Evolutionary conservation across 106 monocot species (phyloP).

Genomic region (Alisma plantagoaquatica): DNA sequence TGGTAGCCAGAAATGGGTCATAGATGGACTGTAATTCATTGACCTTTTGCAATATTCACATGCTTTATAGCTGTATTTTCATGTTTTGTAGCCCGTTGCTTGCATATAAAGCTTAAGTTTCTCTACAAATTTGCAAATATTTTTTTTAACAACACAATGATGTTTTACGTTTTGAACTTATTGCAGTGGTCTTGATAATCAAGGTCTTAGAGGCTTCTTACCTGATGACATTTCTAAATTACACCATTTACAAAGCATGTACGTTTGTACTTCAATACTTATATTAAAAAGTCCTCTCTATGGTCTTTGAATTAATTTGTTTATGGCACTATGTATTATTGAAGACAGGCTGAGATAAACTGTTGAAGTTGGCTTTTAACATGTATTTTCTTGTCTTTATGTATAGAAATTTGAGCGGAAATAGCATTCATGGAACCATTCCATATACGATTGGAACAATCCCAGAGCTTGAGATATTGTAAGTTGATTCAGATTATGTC

Average conservation of each 20-base stretch:
- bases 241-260: conserved; percentile 49
- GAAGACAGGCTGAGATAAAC: too few relatives aligned
- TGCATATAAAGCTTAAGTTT: background rate
- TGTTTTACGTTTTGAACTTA: background rate
- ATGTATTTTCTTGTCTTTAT: too few relatives aligned
- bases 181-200: conserved; percentile 88
- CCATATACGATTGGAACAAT: conserved; percentile 69
- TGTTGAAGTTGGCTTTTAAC: too few relatives aligned
- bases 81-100: background rate
- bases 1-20: conserved; percentile 46
- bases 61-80: background rate
- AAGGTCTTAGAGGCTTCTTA: conserved; percentile 78
- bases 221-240: conserved; percentile 61
- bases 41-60: conserved; percentile 13
- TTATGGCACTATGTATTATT: too few relatives aligned
- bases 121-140: background rate
- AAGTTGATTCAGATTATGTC: too few relatives aligned
- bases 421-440: conserved; percentile 70
- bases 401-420: conserved; percentile 77
- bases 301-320: too few relatives aligned
- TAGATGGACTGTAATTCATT: conserved; percentile 85
- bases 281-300: background rate
- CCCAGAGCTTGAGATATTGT: conserved; percentile 56
- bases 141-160: background rate
- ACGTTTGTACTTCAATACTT: conserved; percentile 5